Evolutionary conservation across 768 basidiomycete genomes (phyloP).

Genomic region (Boletus patriciae): DNA sequence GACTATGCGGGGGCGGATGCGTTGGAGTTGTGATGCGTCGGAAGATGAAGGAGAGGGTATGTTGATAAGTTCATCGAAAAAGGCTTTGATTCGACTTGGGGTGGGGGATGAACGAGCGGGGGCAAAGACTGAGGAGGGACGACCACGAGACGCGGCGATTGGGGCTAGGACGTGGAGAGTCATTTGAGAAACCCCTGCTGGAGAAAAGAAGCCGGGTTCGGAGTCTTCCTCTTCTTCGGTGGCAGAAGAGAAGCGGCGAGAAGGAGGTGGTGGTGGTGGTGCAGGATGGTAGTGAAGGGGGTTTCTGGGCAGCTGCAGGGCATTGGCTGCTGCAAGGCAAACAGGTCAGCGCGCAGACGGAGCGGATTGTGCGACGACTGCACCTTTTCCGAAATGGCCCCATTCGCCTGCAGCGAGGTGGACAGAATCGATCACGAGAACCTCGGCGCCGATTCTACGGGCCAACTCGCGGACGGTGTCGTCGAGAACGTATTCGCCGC

Average conservation of each 20-base stretch:
- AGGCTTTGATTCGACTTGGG: constrained; percentile 60
- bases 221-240: constrained; percentile 49
- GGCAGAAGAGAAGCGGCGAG: constrained; percentile 26
- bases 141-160: constrained; percentile 34
- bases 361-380: constrained; percentile 1
- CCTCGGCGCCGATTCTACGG: constrained; percentile 69
- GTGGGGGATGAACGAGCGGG: constrained; percentile 44
- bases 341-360: constrained; percentile 9
- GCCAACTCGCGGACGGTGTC: constrained; percentile 79
- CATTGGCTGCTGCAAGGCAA: constrained; percentile 57
- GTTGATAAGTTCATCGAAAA: constrained; percentile 80
- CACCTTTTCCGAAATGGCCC: constrained; percentile 82
- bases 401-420: constrained; percentile 88
- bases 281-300: constrained; percentile 65
- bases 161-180: constrained; percentile 47
- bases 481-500: constrained; percentile 81
- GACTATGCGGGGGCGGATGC: constrained; percentile 63
- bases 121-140: constrained; percentile 34
- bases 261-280: constrained; percentile 26
- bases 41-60: constrained; percentile 39
- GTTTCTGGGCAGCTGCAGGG: constrained; percentile 67
- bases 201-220: constrained; percentile 45
- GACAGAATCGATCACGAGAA: constrained; percentile 79
- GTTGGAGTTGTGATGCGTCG: constrained; percentile 27
- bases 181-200: constrained; percentile 39